Evolutionary conservation across 2,329 filamentous ascomycete species (phyloP), one percentile per base, ranked within the genome.

Genomic region (Epichloe hybrida): DNA sequence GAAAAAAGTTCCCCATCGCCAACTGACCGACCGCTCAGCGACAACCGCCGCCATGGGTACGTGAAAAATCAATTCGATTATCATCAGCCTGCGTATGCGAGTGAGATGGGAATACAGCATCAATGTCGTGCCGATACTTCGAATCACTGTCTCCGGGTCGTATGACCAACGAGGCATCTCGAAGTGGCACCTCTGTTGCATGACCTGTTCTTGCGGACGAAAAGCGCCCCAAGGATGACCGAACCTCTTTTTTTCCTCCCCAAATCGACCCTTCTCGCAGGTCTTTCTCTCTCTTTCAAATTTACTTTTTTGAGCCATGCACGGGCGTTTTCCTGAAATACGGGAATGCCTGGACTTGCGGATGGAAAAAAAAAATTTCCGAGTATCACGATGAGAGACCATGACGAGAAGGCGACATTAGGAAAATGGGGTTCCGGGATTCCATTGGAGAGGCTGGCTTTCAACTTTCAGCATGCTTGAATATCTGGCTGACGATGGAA

Each of bases 41-140:
- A 61, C 63, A 60, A 66, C 63, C 74, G 73, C 70, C 73, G 78
- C 72, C 71, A 80, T 80, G 77, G 77, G 77, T 80, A 80, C 72
- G 77, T 76, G 65, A 68, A 74, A 66, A 51, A 58, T 38, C 74
- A 67, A 51, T 56, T 37, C 40, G 35, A 39, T 52, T 52, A 53
- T 61, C 56, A 56, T 65, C 63, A 68, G 66, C 67, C 67, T 64
- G 58, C 65, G 72, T 75, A 66, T 75, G 72, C 72, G 71, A 75
- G 72, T 75, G 72, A 72, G 52, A 52, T 52, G 38, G 50, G 50
- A 44, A 21, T 48, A 46, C 42, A 37, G 50, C 42, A 38, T 42
- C 47, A 50, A 34, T 45, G 9, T 3, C 8, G 6, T 21, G 36
- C 50, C 4, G 13, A 40, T 34, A 37, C 20, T 6, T 40, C 17